Conservation (phyloP, 1,284 basidiomycete species). For the Porogramme epimiltina region DNA sequence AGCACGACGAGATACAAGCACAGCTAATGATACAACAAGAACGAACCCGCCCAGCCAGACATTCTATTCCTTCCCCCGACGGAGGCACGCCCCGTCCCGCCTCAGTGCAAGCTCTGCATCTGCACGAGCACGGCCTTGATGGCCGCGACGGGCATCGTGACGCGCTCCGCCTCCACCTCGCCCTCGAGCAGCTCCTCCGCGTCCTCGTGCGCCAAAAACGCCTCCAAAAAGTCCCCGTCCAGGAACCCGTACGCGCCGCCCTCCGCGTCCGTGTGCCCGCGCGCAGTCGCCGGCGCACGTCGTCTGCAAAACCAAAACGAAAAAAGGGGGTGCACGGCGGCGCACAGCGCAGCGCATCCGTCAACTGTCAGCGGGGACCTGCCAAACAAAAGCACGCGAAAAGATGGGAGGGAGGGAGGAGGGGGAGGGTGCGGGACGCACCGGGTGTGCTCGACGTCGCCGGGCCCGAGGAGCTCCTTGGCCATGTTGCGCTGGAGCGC, state of each 20-base stretch:
- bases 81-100: too few species aligned
- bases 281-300: slow-evolving; percentile 61
- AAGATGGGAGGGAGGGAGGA: not conserved
- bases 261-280: slow-evolving; percentile 60
- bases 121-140: slow-evolving; percentile 57
- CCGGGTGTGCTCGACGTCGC: slow-evolving; percentile 67
- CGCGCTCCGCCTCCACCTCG: slow-evolving; percentile 52
- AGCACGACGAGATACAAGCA: not conserved
- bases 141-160: slow-evolving; percentile 46
- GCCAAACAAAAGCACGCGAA: too few species aligned
- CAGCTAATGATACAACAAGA: slow-evolving; percentile 1
- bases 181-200: slow-evolving; percentile 52
- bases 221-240: slow-evolving; percentile 87
- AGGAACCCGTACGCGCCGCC: slow-evolving; percentile 76
- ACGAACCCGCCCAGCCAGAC: not conserved
- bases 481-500: slow-evolving; percentile 82
- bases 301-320: slow-evolving; percentile 63
- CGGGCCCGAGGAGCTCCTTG: slow-evolving; percentile 53
- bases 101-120: slow-evolving; percentile 66
- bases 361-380: too few species aligned
- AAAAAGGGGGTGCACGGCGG: too few species aligned
- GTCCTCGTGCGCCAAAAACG: slow-evolving; percentile 50
- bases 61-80: not conserved
- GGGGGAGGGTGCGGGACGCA: slow-evolving; percentile 35
- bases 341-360: too few species aligned